Conservation (phyloP, 2,329 filamentous ascomycete genomes). For the Elsinoe australis region DNA sequence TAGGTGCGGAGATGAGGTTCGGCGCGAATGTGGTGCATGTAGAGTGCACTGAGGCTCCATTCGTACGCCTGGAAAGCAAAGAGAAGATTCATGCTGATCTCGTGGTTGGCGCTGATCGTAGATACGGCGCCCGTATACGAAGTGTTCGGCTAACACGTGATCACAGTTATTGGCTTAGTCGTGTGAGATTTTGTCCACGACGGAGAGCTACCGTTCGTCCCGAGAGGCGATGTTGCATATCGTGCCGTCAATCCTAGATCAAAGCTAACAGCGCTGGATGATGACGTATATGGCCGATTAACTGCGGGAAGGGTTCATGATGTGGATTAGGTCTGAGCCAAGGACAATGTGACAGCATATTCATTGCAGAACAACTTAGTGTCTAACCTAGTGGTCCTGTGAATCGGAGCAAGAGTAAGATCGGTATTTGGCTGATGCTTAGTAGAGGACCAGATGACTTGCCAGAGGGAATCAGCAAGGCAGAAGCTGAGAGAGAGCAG, state of each 20-base stretch:
- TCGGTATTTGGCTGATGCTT: background rate
- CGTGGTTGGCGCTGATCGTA: conserved; percentile 11
- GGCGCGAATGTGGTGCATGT: conserved; percentile 4
- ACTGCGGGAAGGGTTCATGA: background rate
- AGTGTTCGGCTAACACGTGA: background rate
- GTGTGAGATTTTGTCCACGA: conserved; percentile 1
- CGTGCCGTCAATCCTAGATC: conserved; percentile 1
- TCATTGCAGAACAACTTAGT: background rate
- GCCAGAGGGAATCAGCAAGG: conserved; percentile 9
- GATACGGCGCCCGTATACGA: background rate
- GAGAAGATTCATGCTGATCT: background rate
- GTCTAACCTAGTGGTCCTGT: conserved; percentile 9
- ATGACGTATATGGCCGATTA: background rate
- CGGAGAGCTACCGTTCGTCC: background rate
- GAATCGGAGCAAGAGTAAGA: background rate
- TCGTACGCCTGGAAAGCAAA: background rate
- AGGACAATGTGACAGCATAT: background rate
- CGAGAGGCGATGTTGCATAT: conserved; percentile 8
- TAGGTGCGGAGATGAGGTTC: background rate
- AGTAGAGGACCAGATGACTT: conserved; percentile 10
- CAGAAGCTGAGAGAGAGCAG: conserved; percentile 1
- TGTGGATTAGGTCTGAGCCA: conserved; percentile 7
- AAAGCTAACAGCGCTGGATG: background rate
- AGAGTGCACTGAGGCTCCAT: background rate
- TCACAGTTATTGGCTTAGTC: conserved; percentile 1